A percentile compares a stretch with the other conserved stretches of the same genome.
These are phyloP conservation scores for Exophiala calicioides DNA, from an alignment of 2,329 filamentous ascomycete genomes.

Conservation along the genomic window DNA sequence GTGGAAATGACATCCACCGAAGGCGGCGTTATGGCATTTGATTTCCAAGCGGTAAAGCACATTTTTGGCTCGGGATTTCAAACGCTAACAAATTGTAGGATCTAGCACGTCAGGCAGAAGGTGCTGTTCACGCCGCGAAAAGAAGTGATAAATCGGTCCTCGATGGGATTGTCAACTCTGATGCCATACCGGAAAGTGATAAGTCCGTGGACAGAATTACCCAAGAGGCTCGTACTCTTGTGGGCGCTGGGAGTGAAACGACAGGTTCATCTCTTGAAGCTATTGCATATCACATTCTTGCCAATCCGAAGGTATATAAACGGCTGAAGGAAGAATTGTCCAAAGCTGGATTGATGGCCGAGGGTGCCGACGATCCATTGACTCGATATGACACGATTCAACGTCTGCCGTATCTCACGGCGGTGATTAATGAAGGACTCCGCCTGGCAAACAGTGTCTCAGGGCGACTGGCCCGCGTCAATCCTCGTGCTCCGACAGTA, in stretches of 20 bases:
- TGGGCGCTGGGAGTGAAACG: conserved; percentile 30
- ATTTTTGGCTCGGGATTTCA: not conserved
- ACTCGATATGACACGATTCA: conserved; percentile 21
- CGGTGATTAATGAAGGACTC: conserved; percentile 53
- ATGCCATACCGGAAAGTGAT: conserved; percentile 36
- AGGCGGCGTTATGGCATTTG: conserved; percentile 23
- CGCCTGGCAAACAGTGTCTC: conserved; percentile 49
- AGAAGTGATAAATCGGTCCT: conserved; percentile 30
- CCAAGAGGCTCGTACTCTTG: conserved; percentile 28
- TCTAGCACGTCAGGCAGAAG: conserved; percentile 19
- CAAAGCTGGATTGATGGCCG: conserved; percentile 30
- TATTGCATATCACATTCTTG: conserved; percentile 26
- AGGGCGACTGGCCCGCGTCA: conserved; percentile 29
- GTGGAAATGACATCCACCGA: conserved; percentile 24
- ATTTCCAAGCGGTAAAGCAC: conserved; percentile 27
- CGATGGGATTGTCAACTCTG: conserved; percentile 28
- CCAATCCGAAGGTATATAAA: conserved; percentile 22
- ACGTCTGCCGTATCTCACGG: conserved; percentile 49
- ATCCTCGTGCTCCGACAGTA: conserved; percentile 16
- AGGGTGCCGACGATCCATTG: conserved; percentile 17
- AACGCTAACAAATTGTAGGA: conserved; percentile 13
- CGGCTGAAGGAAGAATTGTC: conserved; percentile 37
- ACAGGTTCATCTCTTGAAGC: conserved; percentile 25
- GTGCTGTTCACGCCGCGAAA: conserved; percentile 22
- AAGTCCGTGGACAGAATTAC: conserved; percentile 36